Base-by-base conservation (phyloP, 2,329 filamentous ascomycete genomes). In the Lachnellula arida region DNA sequence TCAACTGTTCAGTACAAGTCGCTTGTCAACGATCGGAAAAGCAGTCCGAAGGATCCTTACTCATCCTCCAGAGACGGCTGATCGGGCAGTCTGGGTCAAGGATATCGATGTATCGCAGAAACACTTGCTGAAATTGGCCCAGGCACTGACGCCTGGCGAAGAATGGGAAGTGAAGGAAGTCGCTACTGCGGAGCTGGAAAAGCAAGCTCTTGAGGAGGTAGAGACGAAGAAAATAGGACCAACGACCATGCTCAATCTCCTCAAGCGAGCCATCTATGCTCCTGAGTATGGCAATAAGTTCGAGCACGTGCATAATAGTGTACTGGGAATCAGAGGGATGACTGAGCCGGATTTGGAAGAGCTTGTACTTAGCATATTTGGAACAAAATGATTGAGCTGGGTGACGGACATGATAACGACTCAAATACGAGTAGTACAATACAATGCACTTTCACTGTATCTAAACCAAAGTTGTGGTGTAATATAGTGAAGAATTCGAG, bases 41-140 rank as follows among this genome's bases (percentile, higher is more conserved):
- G 78, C 75, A 1, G 72, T 85, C 0, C 74, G 75, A 0, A 76
- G 75, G 0, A 70, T 83, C 2, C 66, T 84, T 2, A 60, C 67
- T 5, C 72, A 82, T 52, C 77, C 75, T 0, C 73, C 76, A 1
- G 75, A 80, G 65, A 84, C 81, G 0, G 75, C 75, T 63, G 82
- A 85, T 65, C 72, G 74, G 1, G 59, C 68, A 6, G 70, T 84
- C 5, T 74, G 73, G 59, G 68, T 81, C 19, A 70, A 77, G 11
- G 74, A 76, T 25, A 70, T 74, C 15, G 69, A 74, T n/a, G 65
- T 75, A 14, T 75, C 76, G 0, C 80, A 81, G 66, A 72, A 72
- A 14, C 53, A 74, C 53, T 57, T 76, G 2, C 40, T 72, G 6
- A 65, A 65, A 5, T 59, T 68, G 7, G 67, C 59, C 17, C 64